Evolutionary conservation across 345 rosid genomes (phyloP).

Genomic region (Pugionium cornutum): DNA sequence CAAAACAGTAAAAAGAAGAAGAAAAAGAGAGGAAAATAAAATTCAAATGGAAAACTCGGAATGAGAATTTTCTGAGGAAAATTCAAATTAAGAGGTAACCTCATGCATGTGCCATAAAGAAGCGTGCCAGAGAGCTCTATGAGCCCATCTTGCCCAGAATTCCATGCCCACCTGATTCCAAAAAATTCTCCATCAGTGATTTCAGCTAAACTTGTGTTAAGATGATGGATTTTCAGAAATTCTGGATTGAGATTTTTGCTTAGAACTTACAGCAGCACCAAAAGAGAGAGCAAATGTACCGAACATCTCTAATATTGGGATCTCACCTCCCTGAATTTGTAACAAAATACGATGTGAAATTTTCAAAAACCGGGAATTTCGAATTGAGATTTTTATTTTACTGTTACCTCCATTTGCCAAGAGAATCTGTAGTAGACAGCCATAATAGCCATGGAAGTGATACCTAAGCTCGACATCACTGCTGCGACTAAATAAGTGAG

Average conservation of each 20-base stretch:
- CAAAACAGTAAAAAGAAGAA: neutral
- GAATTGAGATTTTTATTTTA: too few relatives aligned
- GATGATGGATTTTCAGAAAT: too few relatives aligned
- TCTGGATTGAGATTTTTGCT: neutral
- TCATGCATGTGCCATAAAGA: constrained; percentile 93
- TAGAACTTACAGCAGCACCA: constrained; percentile 80
- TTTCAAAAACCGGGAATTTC: too few relatives aligned
- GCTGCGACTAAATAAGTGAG: constrained; percentile 79
- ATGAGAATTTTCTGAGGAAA: neutral
- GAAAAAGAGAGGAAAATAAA: neutral
- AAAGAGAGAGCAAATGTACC: constrained; percentile 90
- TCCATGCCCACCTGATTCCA: constrained; percentile 87
- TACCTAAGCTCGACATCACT: constrained; percentile 79
- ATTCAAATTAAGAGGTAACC: constrained; percentile 39
- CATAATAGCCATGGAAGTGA: constrained; percentile 78
- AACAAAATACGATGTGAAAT: too few relatives aligned
- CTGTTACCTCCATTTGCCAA: constrained; percentile 75
- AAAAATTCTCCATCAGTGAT: neutral
- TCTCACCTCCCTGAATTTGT: constrained; percentile 52
- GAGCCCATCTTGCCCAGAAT: constrained; percentile 99
- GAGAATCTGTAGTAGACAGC: constrained; percentile 83
- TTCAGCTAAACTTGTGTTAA: too few relatives aligned
- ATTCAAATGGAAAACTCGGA: too few relatives aligned
- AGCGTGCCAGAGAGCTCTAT: constrained; percentile 88
- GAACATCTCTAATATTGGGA: constrained; percentile 74